Base-by-base conservation (phyloP, 139 green algal species). In the Chlorella sp. region DNA sequence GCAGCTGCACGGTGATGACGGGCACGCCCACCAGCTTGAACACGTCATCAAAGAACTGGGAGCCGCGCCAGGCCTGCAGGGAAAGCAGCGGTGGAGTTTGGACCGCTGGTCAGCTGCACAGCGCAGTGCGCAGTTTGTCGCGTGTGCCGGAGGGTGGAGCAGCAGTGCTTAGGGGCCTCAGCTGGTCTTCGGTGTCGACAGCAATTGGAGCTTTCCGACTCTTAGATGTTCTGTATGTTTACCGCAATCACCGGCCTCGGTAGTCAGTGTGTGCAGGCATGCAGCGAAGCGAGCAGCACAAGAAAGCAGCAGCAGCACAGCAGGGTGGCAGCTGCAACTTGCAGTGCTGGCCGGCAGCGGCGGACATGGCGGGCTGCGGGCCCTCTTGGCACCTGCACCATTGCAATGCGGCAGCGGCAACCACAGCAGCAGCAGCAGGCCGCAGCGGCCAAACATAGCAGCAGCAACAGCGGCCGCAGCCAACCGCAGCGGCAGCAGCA, bases 1-100 rank as follows among this genome's bases (percentile, higher is more conserved):
- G 91, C 79, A 99, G 93, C 92, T 99, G 96, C 72, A 99, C 96
- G 9, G 96, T 99, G 85, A 98, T 98, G 30, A 99, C 96, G 20
- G 96, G 94, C 87, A 99, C 96, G n/a, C 96, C 96, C 65, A 87
- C 89, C 55, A 98, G 92, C 83, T 96, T 92, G 91, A 98, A 96
- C 65, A 99, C 96, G 83, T 97, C 94, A 88, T 98, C 94, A 85
- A 99, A 99, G 87, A 93, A 78, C 20, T 86, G 81, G 73, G 91
- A 88, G 18, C 78, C 55, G 34, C 96, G 86, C 96, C 96, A 98
- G 3, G 57, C 86, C 57, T 89, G 67, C 32, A 75, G 30, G 65
- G 16, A n/a, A 5, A 26, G 26, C 1, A 12, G n/a, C n/a, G n/a
- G n/a, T n/a, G n/a, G n/a, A n/a, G n/a, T n/a, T n/a, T n/a, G n/a